A percentile compares a stretch with the other conserved stretches of the same genome.
Conservation (phyloP, 495 filamentous ascomycete genomes). For the Achaetomiella virescens region DNA sequence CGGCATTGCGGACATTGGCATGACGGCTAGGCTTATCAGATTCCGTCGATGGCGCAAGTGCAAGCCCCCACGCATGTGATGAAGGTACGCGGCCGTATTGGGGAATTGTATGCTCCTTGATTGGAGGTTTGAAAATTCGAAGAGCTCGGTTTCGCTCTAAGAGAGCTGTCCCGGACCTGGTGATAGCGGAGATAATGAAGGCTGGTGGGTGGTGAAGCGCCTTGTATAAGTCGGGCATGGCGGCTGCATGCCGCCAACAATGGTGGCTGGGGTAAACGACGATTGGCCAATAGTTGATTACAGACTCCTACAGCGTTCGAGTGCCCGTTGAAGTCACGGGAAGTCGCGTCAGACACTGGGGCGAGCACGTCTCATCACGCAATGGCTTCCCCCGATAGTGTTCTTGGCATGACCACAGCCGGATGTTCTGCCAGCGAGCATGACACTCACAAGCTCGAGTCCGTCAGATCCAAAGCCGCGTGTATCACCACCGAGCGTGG, state of each 20-base stretch:
- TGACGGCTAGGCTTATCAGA: not conserved
- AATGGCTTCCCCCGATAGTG: slow-evolving; percentile 3
- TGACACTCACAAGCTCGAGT: not conserved
- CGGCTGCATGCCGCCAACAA: slow-evolving; percentile 1
- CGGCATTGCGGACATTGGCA: not conserved
- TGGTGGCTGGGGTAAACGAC: not conserved
- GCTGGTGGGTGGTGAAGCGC: not conserved
- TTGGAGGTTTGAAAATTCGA: not conserved
- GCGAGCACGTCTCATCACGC: slow-evolving; percentile 25
- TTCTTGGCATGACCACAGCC: not conserved
- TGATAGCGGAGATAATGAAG: slow-evolving; percentile 9
- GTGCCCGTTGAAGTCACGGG: not conserved
- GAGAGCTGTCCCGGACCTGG: not conserved
- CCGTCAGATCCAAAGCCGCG: too few species aligned
- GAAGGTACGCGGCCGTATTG: too few species aligned
- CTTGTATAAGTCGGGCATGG: not conserved
- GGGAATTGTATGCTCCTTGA: not conserved
- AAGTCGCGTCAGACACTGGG: slow-evolving; percentile 15
- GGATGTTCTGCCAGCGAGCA: not conserved
- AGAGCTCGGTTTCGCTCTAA: slow-evolving; percentile 2
- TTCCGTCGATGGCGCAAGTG: not conserved
- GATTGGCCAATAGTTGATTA: slow-evolving; percentile 4
- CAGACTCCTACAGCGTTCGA: not conserved
- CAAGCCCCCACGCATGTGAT: not conserved
- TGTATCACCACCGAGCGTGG: too few species aligned